Evolutionary conservation across 495 filamentous ascomycete genomes (phyloP).

Genomic region (Penicillium samsonianum): DNA sequence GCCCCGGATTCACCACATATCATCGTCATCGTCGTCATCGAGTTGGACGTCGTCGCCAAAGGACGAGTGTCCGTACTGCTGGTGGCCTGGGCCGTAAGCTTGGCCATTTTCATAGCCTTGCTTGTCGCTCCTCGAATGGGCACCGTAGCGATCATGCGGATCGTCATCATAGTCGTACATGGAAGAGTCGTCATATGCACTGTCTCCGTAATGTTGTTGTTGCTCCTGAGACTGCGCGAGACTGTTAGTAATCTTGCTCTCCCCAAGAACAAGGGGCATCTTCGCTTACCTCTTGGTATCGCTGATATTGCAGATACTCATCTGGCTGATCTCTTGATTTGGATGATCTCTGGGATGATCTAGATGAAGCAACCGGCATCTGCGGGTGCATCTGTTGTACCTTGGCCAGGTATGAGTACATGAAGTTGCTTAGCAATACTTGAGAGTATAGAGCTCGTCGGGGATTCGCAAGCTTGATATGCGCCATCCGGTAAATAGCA

Average conservation of each 20-base stretch:
- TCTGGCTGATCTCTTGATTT: slow-evolving; percentile 67
- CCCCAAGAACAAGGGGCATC: neutral
- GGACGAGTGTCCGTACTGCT: slow-evolving; percentile 52
- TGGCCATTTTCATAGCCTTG: slow-evolving; percentile 51
- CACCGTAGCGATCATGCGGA: slow-evolving; percentile 51
- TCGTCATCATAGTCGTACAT: slow-evolving; percentile 60
- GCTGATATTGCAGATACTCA: slow-evolving; percentile 62
- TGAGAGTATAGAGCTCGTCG: slow-evolving; percentile 90
- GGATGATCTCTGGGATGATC: slow-evolving; percentile 57
- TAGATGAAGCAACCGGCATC: slow-evolving; percentile 68
- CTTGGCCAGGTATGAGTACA: slow-evolving; percentile 99
- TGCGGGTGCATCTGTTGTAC: slow-evolving; percentile 98
- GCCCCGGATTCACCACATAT: slow-evolving; percentile 54
- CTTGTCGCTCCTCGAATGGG: slow-evolving; percentile 54
- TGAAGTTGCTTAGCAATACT: slow-evolving; percentile 97
- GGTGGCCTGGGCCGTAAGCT: slow-evolving; percentile 45
- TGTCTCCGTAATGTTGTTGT: slow-evolving; percentile 51
- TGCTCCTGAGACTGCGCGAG: slow-evolving; percentile 50
- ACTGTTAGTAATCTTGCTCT: slow-evolving; percentile 9
- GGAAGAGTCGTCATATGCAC: slow-evolving; percentile 58
- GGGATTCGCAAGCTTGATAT: slow-evolving; percentile 98
- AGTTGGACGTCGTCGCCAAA: slow-evolving; percentile 53
- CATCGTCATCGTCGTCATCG: slow-evolving; percentile 54
- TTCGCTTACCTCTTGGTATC: slow-evolving; percentile 63
- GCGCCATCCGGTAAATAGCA: slow-evolving; percentile 97